Evolutionary conservation across 129 eudicot species (phyloP), one percentile per base, ranked within the genome.

Genomic region (Cynara cardunculus): DNA sequence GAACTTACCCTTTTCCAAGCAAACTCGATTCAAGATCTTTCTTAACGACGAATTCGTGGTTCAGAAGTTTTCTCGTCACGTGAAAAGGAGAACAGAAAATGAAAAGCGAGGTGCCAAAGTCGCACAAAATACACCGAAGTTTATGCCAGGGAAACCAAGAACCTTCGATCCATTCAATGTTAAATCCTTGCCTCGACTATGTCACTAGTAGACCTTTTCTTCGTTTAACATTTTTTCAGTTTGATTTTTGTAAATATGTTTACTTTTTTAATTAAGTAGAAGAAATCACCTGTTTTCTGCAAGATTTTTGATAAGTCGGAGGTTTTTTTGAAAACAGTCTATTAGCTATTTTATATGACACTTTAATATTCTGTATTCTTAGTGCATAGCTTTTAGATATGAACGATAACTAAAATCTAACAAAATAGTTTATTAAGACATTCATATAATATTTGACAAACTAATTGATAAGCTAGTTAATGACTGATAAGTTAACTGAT

Each of bases 141-240:
- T 37, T 28, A 24, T 27, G 67, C 67, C 67, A 14, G 53, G 37
- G 64, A 78, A 72, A 71, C 25, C 66, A 83, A 75, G 81, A 79
- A 28, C 35, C 19, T 71, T 70, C 5, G 76, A 71, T 10, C 46
- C 71, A 25, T 83, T 49, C 69, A 83, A 27, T 16, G 73, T 31
- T 34, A 83, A 68, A 69, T 83, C 87, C 35, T 82, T 83, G 31
- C 79, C 79, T 35, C 61, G 78, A 71, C 68, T 86, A 25, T 82
- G 78, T 69, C 80, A 74, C 25, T 86, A 74, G 12, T 30, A 35
- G 67, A 31, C 1, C 12, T 6, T 78, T 31, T 64, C 3, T 14
- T 65, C 30, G 11, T 71, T 14, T 61, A 71, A 64, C 16, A 13
- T 21, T 35, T 49, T 41, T 11, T 28, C 37, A 11, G 5, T 14